A percentile compares a stretch with the other conserved stretches of the same genome.
phyloP scores from a whole-genome alignment of 1,139 yeast genomes.

The Hyphopichia pseudoburtonii region DNA sequence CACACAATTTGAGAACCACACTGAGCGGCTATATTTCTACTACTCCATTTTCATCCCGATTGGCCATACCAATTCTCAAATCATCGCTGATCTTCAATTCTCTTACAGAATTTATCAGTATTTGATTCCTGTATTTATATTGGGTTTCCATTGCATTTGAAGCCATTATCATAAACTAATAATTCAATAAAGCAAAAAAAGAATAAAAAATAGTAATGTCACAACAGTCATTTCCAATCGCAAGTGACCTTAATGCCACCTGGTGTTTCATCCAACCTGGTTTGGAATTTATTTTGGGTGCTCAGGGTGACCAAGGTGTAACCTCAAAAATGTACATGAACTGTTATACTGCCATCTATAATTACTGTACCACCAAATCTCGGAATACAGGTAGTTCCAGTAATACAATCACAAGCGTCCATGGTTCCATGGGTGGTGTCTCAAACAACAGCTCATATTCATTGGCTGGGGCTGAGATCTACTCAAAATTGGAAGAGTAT shows the following conservation, averaged over 20 bases:
- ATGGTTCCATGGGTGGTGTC: constrained; percentile 12
- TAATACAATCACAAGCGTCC: constrained; percentile 2
- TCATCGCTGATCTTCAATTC: no score
- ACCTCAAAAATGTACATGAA: constrained; percentile 74
- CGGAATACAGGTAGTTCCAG: constrained; percentile 24
- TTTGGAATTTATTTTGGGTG: constrained; percentile 66
- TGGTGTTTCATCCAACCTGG: constrained; percentile 81
- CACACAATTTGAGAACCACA: no score
- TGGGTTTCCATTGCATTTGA: no score
- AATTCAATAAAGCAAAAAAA: no score
- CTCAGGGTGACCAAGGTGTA: constrained; percentile 61
- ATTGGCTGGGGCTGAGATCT: constrained; percentile 86
- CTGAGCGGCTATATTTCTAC: no score
- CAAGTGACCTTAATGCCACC: constrained; percentile 63
- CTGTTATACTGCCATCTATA: constrained; percentile 83
- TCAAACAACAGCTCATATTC: constrained; percentile 37
- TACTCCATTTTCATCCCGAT: no score
- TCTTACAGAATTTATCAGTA: no score
- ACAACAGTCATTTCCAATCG: constrained; percentile 21
- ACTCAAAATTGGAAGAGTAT: constrained; percentile 67
- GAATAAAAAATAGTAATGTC: constrained; percentile 3
- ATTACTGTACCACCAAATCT: constrained; percentile 86
- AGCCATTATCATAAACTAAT: no score
- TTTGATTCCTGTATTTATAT: no score
- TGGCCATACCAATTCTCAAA: no score